These are phyloP conservation scores for Sophora flavescens DNA, from an alignment of 306 rosid genomes.

Conservation along the genomic window DNA sequence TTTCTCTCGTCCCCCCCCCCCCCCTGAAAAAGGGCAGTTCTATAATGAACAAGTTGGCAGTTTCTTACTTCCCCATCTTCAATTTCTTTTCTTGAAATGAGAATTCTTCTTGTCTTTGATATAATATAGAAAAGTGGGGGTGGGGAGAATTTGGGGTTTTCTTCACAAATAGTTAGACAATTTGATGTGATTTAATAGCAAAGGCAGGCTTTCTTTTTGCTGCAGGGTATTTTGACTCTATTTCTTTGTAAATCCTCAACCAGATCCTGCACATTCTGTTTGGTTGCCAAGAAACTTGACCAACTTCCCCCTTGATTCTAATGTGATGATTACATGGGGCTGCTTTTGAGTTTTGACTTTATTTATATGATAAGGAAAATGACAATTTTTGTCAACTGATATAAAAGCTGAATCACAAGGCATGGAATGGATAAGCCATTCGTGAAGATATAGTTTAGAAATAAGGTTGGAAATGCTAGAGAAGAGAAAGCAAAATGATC, in stretches of 20 bases:
- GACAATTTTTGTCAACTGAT: slow-evolving; percentile 4
- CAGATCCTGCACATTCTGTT: slow-evolving; percentile 31
- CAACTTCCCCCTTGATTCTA: slow-evolving; percentile 14
- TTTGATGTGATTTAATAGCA: slow-evolving; percentile 4
- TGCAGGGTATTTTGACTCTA: neutral
- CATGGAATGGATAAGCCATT: neutral
- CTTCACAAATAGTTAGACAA: slow-evolving; percentile 24
- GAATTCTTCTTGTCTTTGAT: slow-evolving; percentile 11
- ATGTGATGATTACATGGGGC: slow-evolving; percentile 42
- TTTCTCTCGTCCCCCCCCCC: no score
- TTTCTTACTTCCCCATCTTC: slow-evolving; percentile 8
- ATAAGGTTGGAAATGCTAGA: neutral
- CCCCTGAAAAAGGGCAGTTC: neutral
- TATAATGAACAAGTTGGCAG: slow-evolving; percentile 23
- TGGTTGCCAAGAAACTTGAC: slow-evolving; percentile 9
- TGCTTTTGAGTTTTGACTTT: slow-evolving; percentile 29
- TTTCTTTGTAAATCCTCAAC: slow-evolving; percentile 6
- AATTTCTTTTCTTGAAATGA: slow-evolving; percentile 15
- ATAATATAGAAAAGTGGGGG: neutral
- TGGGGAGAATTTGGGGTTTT: slow-evolving; percentile 9
- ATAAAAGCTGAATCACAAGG: neutral
- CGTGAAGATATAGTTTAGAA: neutral
- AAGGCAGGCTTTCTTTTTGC: slow-evolving; percentile 5
- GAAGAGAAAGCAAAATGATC: neutral
- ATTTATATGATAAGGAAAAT: slow-evolving; percentile 22